Percentiles rank a stretch among this genome's conserved stretches.
phyloP scores from a whole-genome alignment of 768 basidiomycete genomes.

The Cantharellus anzutake region DNA sequence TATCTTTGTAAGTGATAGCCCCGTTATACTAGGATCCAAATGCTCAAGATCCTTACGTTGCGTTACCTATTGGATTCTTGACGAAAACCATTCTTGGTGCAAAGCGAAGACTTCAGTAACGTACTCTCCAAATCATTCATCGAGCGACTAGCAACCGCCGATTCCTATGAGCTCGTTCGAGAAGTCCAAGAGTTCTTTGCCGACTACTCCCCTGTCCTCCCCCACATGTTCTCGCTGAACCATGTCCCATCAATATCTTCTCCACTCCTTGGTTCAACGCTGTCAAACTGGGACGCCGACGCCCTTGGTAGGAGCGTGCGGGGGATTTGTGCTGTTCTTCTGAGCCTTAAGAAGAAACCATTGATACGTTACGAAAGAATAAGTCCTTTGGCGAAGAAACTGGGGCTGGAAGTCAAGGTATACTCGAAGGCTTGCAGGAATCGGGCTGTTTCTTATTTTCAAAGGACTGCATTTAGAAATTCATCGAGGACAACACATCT shows the following conservation, averaged over 20 bases:
- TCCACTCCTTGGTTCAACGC: constrained; percentile 53
- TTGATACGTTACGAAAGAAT: constrained; percentile 86
- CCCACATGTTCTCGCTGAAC: constrained; percentile 75
- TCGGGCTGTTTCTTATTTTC: neutral
- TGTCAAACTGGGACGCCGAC: constrained; percentile 51
- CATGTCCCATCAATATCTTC: constrained; percentile 40
- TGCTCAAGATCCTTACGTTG: neutral
- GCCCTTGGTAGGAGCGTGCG: constrained; percentile 66
- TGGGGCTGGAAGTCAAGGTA: constrained; percentile 76
- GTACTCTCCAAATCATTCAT: constrained; percentile 76
- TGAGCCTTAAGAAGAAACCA: constrained; percentile 93
- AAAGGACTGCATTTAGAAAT: constrained; percentile 31
- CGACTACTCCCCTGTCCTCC: constrained; percentile 78
- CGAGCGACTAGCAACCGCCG: constrained; percentile 81
- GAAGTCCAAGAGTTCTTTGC: constrained; percentile 99
- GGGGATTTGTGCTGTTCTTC: constrained; percentile 65
- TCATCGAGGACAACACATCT: constrained; percentile 57
- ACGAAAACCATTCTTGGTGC: neutral
- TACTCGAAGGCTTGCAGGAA: neutral
- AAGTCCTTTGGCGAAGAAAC: constrained; percentile 78
- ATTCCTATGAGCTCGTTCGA: constrained; percentile 89
- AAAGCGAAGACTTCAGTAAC: constrained; percentile 75
- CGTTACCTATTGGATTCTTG: neutral
- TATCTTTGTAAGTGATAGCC: constrained; percentile 78
- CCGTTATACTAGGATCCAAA: neutral